phyloP scores from a whole-genome alignment of 371 early-diverging fungal genomes.

The Syncephalis plumigaleata region DNA sequence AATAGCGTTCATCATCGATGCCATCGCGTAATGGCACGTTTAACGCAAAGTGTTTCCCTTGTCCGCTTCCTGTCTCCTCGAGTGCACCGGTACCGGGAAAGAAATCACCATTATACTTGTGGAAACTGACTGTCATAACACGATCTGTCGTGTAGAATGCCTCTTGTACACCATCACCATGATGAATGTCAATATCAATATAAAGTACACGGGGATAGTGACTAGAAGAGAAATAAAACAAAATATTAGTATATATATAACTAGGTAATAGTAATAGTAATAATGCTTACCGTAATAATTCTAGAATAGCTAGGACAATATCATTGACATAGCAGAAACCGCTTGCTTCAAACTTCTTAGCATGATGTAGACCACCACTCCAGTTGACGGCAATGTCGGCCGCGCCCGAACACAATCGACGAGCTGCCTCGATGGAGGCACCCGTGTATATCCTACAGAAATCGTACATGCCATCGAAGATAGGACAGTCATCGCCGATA shows the following conservation, averaged over 20 bases:
- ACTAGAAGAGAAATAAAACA: constrained; percentile 10
- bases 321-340: constrained; percentile 96
- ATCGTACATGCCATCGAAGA: constrained; percentile 93
- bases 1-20: constrained; percentile 74
- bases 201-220: constrained; percentile 75
- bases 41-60: constrained; percentile 67
- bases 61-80: constrained; percentile 49
- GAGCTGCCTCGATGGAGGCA: constrained; percentile 72
- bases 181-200: constrained; percentile 93
- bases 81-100: constrained; percentile 89
- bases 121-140: constrained; percentile 87
- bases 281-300: constrained; percentile 59
- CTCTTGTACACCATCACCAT: constrained; percentile 95
- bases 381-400: constrained; percentile 86
- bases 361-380: constrained; percentile 95
- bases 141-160: constrained; percentile 83
- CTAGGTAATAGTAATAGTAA: background rate
- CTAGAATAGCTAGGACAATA: constrained; percentile 80
- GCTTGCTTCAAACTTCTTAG: constrained; percentile 79
- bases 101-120: constrained; percentile 87
- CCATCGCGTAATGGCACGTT: constrained; percentile 88
- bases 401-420: constrained; percentile 52
- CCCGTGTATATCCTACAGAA: constrained; percentile 84
- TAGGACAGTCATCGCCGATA: constrained; percentile 94
- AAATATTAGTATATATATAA: background rate